These are phyloP conservation scores for Penicillium daleae DNA, from an alignment of 495 filamentous ascomycete genomes.

Conservation along the genomic window DNA sequence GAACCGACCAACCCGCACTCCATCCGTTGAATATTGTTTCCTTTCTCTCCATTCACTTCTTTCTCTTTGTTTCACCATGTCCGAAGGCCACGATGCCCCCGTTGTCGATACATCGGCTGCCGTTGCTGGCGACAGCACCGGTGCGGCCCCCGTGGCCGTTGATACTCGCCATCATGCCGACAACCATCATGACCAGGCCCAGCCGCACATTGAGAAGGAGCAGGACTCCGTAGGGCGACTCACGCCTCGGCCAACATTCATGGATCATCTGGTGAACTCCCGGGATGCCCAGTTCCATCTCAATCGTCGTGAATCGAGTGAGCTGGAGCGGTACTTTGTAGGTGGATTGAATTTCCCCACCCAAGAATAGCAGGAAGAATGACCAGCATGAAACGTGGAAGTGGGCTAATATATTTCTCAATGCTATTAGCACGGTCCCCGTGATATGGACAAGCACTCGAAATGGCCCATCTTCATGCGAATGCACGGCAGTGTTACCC, in stretches of 20 bases:
- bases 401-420: slow-evolving; percentile 14
- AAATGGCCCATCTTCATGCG: slow-evolving; percentile 82
- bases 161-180: slow-evolving; percentile 25
- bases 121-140: slow-evolving; percentile 17
- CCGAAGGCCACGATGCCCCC: slow-evolving; percentile 25
- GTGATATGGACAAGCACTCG: slow-evolving; percentile 74
- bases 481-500: slow-evolving; percentile 79
- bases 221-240: slow-evolving; percentile 32
- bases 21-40: background rate
- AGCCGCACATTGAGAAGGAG: slow-evolving; percentile 25
- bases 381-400: background rate
- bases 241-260: slow-evolving; percentile 44
- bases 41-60: background rate
- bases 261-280: slow-evolving; percentile 42
- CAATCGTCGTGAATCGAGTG: slow-evolving; percentile 36
- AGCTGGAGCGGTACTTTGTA: slow-evolving; percentile 53
- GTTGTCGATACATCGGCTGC: slow-evolving; percentile 23
- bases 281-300: slow-evolving; percentile 45
- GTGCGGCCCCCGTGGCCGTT: slow-evolving; percentile 35
- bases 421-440: slow-evolving; percentile 54
- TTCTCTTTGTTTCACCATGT: slow-evolving; percentile 23
- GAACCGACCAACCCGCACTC: background rate
- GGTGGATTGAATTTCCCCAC: slow-evolving; percentile 14
- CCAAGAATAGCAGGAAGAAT: background rate
- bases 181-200: slow-evolving; percentile 21